Percentiles rank a stretch among this genome's conserved stretches.
These are phyloP conservation scores for Paramecium biaurelia DNA, from an alignment of 73 alveolate species.

Conservation along the genomic window DNA sequence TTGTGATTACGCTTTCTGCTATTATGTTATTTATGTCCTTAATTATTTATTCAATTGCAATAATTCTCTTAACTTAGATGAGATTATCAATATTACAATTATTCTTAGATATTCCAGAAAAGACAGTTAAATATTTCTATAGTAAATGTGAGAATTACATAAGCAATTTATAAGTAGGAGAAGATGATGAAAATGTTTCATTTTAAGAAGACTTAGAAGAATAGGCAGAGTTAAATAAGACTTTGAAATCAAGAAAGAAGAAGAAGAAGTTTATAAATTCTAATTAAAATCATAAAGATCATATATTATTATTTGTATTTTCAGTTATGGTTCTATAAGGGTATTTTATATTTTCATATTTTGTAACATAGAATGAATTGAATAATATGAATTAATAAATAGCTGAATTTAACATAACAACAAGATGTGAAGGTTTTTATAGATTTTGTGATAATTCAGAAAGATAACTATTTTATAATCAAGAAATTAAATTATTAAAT, in stretches of 20 bases:
- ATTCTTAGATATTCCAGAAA: constrained; percentile 63
- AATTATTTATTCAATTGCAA: neutral
- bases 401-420: constrained; percentile 22
- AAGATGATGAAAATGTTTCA: constrained; percentile 44
- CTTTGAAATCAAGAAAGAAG: constrained; percentile 19
- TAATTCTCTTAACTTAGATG: neutral
- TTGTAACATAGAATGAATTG: neutral
- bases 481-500: neutral
- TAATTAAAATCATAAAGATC: constrained; percentile 5
- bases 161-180: constrained; percentile 48
- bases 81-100: neutral
- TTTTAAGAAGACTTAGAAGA: constrained; percentile 20
- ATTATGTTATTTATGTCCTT: neutral
- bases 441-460: constrained; percentile 26
- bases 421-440: constrained; percentile 4
- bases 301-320: neutral
- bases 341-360: constrained; percentile 22
- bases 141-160: constrained; percentile 55
- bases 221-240: constrained; percentile 12
- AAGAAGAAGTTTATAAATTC: constrained; percentile 9
- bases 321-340: neutral
- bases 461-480: neutral
- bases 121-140: constrained; percentile 57
- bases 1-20: constrained; percentile 3
- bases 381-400: neutral